Percentiles rank a stretch among this genome's conserved stretches.
These are phyloP conservation scores for Aspergillus neotritici DNA, from an alignment of 2,329 filamentous ascomycete genomes.

Conservation along the genomic window DNA sequence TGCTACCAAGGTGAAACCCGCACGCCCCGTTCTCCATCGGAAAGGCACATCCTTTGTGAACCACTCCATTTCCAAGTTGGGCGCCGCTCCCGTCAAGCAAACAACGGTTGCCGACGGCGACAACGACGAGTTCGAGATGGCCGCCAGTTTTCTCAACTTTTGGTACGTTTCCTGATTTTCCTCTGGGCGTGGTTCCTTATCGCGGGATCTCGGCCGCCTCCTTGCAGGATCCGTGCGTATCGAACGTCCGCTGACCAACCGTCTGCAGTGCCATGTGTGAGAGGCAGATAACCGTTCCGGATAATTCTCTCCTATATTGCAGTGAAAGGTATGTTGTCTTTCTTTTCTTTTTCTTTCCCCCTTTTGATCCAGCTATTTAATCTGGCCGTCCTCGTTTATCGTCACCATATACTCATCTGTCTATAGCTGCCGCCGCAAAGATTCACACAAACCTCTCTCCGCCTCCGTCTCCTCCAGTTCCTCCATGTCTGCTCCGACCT, in stretches of 20 bases:
- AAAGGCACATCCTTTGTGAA: conserved; percentile 27
- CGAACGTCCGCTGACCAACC: conserved; percentile 20
- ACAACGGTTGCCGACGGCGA: conserved; percentile 15
- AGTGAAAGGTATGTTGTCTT: conserved; percentile 52
- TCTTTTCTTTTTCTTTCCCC: conserved; percentile 10
- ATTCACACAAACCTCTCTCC: conserved; percentile 42
- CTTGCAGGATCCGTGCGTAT: conserved; percentile 19
- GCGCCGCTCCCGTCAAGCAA: conserved; percentile 23
- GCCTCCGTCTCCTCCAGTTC: conserved; percentile 31
- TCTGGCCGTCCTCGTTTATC: conserved; percentile 3
- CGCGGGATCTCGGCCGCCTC: conserved; percentile 9
- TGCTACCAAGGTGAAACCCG: conserved; percentile 26
- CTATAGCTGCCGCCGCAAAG: conserved; percentile 42
- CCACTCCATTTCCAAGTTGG: conserved; percentile 30
- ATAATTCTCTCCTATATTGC: conserved; percentile 58
- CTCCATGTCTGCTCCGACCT: conserved; percentile 23
- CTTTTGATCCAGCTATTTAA: conserved; percentile 6
- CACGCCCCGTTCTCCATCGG: conserved; percentile 30
- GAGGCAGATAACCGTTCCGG: conserved; percentile 58
- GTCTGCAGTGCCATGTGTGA: conserved; percentile 56
- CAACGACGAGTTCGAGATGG: conserved; percentile 35
- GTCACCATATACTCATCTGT: conserved; percentile 2
- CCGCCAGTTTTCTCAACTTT: conserved; percentile 42
- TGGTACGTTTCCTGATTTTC: conserved; percentile 32
- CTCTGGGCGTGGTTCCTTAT: conserved; percentile 16